Conservation (phyloP, 1,284 basidiomycete genomes). For the Vanrija sp. region DNA sequence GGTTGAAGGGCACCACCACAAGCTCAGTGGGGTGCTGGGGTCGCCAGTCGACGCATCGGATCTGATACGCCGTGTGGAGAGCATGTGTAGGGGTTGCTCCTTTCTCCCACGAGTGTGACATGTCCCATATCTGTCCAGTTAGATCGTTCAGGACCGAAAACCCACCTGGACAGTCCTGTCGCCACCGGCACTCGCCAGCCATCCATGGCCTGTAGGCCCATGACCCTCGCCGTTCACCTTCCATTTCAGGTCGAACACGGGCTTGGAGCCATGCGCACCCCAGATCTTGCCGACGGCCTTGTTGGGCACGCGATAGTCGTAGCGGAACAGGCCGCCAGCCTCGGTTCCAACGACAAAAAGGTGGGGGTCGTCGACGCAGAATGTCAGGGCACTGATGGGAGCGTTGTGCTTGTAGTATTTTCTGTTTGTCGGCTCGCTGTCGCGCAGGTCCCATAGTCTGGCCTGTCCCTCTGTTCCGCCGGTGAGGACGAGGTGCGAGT, state of each 20-base stretch:
- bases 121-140: slow-evolving; percentile 66
- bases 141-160: neutral
- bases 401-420: slow-evolving; percentile 65
- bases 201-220: slow-evolving; percentile 55
- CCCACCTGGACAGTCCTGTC: slow-evolving; percentile 74
- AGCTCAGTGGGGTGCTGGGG: slow-evolving; percentile 76
- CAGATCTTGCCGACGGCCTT: slow-evolving; percentile 63
- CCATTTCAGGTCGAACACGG: slow-evolving; percentile 78
- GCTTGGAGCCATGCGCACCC: slow-evolving; percentile 67
- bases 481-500: slow-evolving; percentile 69
- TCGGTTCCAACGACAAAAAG: slow-evolving; percentile 73
- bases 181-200: slow-evolving; percentile 76
- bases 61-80: slow-evolving; percentile 68
- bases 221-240: slow-evolving; percentile 37
- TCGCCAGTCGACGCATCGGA: slow-evolving; percentile 72
- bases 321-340: slow-evolving; percentile 63
- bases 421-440: slow-evolving; percentile 63
- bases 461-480: slow-evolving; percentile 78
- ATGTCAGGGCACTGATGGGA: slow-evolving; percentile 65
- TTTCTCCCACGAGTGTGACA: slow-evolving; percentile 54
- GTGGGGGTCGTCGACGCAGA: slow-evolving; percentile 65
- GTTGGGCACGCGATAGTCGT: slow-evolving; percentile 70
- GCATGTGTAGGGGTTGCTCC: slow-evolving; percentile 60
- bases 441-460: slow-evolving; percentile 76
- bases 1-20: slow-evolving; percentile 48